Conservation (phyloP, 768 basidiomycete genomes). For the Hemileccinum rubropunctum region DNA sequence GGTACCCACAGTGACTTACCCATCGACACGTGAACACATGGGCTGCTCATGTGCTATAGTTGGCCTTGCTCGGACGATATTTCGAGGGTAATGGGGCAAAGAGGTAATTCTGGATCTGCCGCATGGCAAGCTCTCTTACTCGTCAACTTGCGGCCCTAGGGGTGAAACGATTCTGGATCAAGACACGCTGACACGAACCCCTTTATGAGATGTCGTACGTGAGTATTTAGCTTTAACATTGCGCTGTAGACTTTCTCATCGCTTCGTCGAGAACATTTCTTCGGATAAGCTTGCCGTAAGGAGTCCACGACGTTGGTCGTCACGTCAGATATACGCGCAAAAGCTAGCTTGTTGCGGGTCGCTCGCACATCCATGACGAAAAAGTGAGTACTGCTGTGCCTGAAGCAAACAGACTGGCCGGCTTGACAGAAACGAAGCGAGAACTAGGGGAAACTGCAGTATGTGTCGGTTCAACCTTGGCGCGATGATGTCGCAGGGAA, state of each 20-base stretch:
- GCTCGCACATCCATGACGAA: neutral
- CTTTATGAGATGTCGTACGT: neutral
- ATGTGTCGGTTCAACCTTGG: slow-evolving; percentile 9
- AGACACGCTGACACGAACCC: slow-evolving; percentile 1
- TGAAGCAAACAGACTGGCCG: neutral
- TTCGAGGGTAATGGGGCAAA: slow-evolving; percentile 5
- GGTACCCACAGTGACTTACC: slow-evolving; percentile 1
- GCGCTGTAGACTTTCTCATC: slow-evolving; percentile 15
- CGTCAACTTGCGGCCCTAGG: neutral
- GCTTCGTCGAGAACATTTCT: slow-evolving; percentile 9
- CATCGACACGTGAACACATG: slow-evolving; percentile 6
- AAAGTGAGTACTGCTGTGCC: slow-evolving; percentile 1
- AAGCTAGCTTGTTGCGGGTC: neutral
- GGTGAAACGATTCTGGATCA: neutral
- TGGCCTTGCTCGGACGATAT: neutral
- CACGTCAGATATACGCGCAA: slow-evolving; percentile 1
- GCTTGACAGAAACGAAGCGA: slow-evolving; percentile 18
- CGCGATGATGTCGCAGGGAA: slow-evolving; percentile 31
- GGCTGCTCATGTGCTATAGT: neutral
- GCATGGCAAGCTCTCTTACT: neutral
- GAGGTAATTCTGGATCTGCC: neutral
- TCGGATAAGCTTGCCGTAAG: neutral
- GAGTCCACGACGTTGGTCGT: neutral
- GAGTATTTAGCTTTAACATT: slow-evolving; percentile 18
- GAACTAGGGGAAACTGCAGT: slow-evolving; percentile 10